Percentiles rank a stretch among this genome's conserved stretches.
phyloP scores from a whole-genome alignment of 176 grass and related monocot genomes.

The Panicum miliaceum region DNA sequence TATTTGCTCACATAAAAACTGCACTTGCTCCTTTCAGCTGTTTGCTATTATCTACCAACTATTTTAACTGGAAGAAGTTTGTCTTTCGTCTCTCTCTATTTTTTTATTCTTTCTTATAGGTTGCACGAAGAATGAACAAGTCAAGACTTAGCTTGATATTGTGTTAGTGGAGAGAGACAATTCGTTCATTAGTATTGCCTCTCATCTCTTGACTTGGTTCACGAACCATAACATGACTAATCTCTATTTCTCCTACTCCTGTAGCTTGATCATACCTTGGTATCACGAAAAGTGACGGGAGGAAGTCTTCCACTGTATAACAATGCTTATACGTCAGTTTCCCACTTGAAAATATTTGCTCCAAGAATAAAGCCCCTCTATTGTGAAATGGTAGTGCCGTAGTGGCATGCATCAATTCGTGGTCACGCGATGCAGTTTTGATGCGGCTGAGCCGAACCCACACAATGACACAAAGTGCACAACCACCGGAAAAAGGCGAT shows the following conservation, averaged over 20 bases:
- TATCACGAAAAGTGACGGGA: too few relatives aligned
- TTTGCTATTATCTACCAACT: too few relatives aligned
- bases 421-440: background rate
- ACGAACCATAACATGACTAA: background rate
- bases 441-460: background rate
- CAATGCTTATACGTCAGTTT: background rate
- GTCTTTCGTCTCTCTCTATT: too few relatives aligned
- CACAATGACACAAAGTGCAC: background rate
- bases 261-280: background rate
- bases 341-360: background rate
- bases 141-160: background rate
- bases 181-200: too few relatives aligned
- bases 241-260: background rate
- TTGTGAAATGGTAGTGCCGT: too few relatives aligned
- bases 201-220: background rate
- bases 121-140: too few relatives aligned
- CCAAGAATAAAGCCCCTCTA: background rate
- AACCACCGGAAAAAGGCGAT: background rate
- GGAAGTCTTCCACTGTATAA: too few relatives aligned
- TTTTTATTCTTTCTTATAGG: too few relatives aligned
- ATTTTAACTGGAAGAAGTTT: too few relatives aligned
- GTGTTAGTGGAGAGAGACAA: background rate
- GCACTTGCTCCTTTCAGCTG: too few relatives aligned
- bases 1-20: too few relatives aligned
- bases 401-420: too few relatives aligned